phyloP scores from a whole-genome alignment of 73 alveolate genomes.

The Urostyla sp. region DNA sequence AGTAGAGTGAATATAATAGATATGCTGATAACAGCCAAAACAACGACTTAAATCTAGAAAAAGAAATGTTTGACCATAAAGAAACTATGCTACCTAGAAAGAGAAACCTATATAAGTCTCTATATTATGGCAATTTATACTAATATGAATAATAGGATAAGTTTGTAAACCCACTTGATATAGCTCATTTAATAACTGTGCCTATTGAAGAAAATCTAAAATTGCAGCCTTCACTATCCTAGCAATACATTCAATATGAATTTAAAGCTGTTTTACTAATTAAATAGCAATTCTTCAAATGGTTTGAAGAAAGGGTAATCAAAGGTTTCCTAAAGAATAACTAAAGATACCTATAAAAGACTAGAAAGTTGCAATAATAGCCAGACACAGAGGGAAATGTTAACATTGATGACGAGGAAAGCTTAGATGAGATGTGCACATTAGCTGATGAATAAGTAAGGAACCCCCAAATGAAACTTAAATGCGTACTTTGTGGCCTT shows the following conservation, averaged over 20 bases:
- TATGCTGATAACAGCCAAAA: too few relatives aligned
- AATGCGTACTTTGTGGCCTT: constrained; percentile 77
- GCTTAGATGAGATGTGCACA: constrained; percentile 22
- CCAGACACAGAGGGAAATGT: not conserved
- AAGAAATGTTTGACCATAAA: constrained; percentile 62
- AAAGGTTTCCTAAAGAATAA: constrained; percentile 15
- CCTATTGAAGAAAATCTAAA: constrained; percentile 38
- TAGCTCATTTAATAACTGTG: not conserved
- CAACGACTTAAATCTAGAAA: too few relatives aligned
- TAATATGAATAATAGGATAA: constrained; percentile 20
- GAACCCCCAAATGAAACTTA: constrained; percentile 47
- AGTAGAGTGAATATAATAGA: too few relatives aligned
- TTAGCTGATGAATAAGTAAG: not conserved
- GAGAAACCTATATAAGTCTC: constrained; percentile 25
- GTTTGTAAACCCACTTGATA: constrained; percentile 6
- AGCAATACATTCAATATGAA: constrained; percentile 22
- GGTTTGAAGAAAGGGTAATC: constrained; percentile 47
- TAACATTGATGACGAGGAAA: not conserved
- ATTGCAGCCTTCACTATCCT: not conserved
- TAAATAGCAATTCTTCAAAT: constrained; percentile 31
- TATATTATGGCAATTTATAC: constrained; percentile 1
- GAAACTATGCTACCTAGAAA: constrained; percentile 64
- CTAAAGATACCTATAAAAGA: not conserved
- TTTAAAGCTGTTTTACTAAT: constrained; percentile 39
- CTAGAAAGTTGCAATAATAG: not conserved